Evolutionary conservation across 2,329 filamentous ascomycete species (phyloP), one percentile per base, ranked within the genome.

Genomic region (Tympanopsis confertula): DNA sequence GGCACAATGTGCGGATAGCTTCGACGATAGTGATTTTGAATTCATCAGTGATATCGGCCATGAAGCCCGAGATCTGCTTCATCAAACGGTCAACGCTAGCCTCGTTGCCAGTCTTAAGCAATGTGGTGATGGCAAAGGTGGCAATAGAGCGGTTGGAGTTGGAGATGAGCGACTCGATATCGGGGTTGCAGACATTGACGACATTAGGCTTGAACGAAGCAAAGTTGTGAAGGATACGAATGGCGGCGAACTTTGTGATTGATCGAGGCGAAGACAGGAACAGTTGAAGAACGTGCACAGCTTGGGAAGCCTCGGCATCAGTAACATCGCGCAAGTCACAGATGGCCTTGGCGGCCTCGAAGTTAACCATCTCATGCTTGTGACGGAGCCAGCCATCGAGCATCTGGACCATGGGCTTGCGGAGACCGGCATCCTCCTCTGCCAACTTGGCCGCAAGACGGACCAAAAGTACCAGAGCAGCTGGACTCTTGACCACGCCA

Each of bases 1-100:
- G 69, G 58, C 89, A 96, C 29, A 98, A 67, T 3, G 91, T 96
- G 43, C 91, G 83, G 54, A 98, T 95, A 30, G 91, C 91, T 61
- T 98, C 91, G 32, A 98, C 89, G 52, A 98, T 94, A n/a, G 91
- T 98, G 48, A 98, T 94, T 71, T 96, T 98, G 71, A 98, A 98
- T 61, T 98, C 91, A 55, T 98, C 91, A 5, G 89, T 95, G 47
- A 96, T 96, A 61, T 96, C 91, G 4, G 88, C 86, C 91, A 98
- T 96, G 67, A 98, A 95, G 28, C 84, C 82, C 18, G 86, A 87
- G 44, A 98, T 96, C 59, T 96, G 88, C 72, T 95, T 95, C 87
- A 98, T 95, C 47, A 98, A 65, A 38, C 91, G 80, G 57, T 98
- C 91, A 33, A 98, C 91, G 48, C 87, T 95, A 28, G 86, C 86